A percentile compares a stretch with the other conserved stretches of the same genome.
These are phyloP conservation scores for Misopates orontium DNA, from an alignment of 257 asterid species.

Conservation along the genomic window DNA sequence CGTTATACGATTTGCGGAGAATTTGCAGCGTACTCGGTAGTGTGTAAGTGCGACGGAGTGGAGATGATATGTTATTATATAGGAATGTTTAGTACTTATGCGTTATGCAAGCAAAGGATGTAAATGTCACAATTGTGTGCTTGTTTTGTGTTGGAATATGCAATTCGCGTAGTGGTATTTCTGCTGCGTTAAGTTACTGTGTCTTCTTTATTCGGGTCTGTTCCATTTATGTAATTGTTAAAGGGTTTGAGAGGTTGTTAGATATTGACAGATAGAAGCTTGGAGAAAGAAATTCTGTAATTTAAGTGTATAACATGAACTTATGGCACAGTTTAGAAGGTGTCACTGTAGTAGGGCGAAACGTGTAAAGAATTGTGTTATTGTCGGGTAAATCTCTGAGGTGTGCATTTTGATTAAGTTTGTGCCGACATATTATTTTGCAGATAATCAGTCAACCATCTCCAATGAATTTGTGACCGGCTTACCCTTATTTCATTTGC, in stretches of 20 bases:
- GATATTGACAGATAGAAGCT: neutral
- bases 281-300: neutral
- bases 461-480: neutral
- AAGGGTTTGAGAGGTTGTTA: neutral
- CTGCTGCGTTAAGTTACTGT: neutral
- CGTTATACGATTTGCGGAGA: neutral
- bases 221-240: no score
- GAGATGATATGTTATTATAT: neutral
- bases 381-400: neutral
- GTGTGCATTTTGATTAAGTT: neutral
- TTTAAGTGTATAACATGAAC: neutral
- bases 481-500: neutral
- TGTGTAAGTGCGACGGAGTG: neutral
- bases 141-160: neutral
- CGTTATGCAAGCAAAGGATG: no score
- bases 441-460: neutral
- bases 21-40: neutral
- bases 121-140: neutral
- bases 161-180: neutral
- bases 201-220: neutral
- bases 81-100: neutral
- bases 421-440: neutral
- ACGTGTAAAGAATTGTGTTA: neutral
- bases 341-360: neutral
- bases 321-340: neutral